Percentiles rank a stretch among this genome's conserved stretches.
Conservation (phyloP, 1,139 yeast genomes). For the Taphrina flavorubra region DNA sequence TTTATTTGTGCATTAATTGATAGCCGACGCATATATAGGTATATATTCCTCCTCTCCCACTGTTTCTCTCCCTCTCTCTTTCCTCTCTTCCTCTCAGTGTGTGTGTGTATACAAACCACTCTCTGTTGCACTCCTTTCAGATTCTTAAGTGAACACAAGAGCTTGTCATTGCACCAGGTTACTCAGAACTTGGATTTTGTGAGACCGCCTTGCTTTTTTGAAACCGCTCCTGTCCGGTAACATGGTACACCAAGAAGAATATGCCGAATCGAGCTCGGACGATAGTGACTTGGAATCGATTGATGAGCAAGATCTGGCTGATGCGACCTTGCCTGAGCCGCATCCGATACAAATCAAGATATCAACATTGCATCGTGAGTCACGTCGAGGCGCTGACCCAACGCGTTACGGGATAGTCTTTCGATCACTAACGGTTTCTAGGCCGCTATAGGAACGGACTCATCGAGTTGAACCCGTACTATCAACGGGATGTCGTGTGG, state of each 20-base stretch:
- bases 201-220: background rate
- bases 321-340: conserved; percentile 21
- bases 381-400: background rate
- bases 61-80: no score
- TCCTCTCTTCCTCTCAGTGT: no score
- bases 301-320: conserved; percentile 13
- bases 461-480: conserved; percentile 18
- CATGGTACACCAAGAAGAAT: conserved; percentile 6
- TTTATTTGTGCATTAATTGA: no score
- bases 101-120: background rate
- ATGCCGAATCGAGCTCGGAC: conserved; percentile 1
- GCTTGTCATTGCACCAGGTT: background rate
- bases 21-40: no score
- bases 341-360: conserved; percentile 18
- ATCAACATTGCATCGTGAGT: conserved; percentile 14
- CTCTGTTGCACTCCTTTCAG: background rate
- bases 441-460: conserved; percentile 26
- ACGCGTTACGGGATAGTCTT: no score
- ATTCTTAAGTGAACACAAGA: background rate
- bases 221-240: background rate
- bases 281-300: conserved; percentile 11
- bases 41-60: no score
- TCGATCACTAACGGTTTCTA: background rate
- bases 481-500: conserved; percentile 30
- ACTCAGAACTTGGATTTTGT: background rate